These are phyloP conservation scores for Diplodia seriata DNA, from an alignment of 2,329 filamentous ascomycete genomes.

Conservation along the genomic window DNA sequence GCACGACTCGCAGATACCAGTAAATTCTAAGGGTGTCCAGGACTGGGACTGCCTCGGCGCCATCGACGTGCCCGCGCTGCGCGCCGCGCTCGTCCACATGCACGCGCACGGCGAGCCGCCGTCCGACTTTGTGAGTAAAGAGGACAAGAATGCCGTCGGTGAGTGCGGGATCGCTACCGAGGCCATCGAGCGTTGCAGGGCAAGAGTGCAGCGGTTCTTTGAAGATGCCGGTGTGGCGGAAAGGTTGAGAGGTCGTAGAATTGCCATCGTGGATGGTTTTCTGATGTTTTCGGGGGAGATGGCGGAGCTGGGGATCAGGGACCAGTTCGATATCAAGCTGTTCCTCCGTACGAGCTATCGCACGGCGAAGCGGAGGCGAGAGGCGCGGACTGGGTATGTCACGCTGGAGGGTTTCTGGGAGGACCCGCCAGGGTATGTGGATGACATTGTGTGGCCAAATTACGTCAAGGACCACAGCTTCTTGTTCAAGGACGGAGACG, in stretches of 20 bases:
- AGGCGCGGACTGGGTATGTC: conserved; percentile 76
- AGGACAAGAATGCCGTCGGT: conserved; percentile 63
- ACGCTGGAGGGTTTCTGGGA: conserved; percentile 89
- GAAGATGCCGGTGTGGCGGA: conserved; percentile 21
- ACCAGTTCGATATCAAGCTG: conserved; percentile 74
- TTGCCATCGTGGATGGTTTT: conserved; percentile 88
- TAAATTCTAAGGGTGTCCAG: conserved; percentile 60
- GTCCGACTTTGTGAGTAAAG: conserved; percentile 60
- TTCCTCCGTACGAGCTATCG: conserved; percentile 73
- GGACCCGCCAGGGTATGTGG: conserved; percentile 92
- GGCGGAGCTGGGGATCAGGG: conserved; percentile 54
- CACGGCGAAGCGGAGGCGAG: conserved; percentile 68
- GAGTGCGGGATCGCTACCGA: conserved; percentile 45
- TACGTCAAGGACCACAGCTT: conserved; percentile 83
- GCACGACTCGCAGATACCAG: conserved; percentile 71
- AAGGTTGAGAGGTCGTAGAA: conserved; percentile 43
- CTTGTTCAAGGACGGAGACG: conserved; percentile 75
- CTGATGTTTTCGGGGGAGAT: conserved; percentile 74
- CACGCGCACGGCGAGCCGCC: conserved; percentile 69
- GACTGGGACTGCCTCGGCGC: conserved; percentile 94
- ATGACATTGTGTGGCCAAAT: conserved; percentile 94
- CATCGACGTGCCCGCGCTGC: conserved; percentile 74
- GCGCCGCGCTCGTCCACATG: conserved; percentile 72
- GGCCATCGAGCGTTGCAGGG: conserved; percentile 49
- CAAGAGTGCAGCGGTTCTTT: conserved; percentile 34